Evolutionary conservation across 495 filamentous ascomycete genomes (phyloP).

Genomic region (Opeltia flavorubescens): DNA sequence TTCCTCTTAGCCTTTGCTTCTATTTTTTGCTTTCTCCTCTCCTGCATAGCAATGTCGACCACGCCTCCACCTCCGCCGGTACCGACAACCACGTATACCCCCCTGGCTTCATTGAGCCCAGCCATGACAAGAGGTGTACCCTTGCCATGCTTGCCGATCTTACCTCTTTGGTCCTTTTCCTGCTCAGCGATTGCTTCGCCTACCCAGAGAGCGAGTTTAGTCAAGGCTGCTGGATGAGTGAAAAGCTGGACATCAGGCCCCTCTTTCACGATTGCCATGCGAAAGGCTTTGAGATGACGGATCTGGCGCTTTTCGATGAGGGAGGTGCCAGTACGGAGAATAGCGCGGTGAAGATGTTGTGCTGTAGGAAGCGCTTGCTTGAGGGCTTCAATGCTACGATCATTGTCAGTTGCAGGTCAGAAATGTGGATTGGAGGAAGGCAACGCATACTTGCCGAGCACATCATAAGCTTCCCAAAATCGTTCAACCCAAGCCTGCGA

Average conservation of each 20-base stretch:
- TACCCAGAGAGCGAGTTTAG: conserved; percentile 86
- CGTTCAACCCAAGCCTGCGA: conserved; percentile 56
- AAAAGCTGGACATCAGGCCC: conserved; percentile 81
- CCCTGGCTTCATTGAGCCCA: conserved; percentile 72
- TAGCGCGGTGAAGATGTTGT: conserved; percentile 79
- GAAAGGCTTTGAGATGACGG: conserved; percentile 76
- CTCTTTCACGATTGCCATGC: conserved; percentile 91
- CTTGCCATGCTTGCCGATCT: conserved; percentile 49
- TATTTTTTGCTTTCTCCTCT: conserved; percentile 41
- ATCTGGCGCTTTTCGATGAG: conserved; percentile 90
- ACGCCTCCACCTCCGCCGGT: conserved; percentile 67
- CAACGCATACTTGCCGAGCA: conserved; percentile 49
- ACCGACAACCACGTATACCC: conserved; percentile 82
- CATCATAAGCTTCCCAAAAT: conserved; percentile 93
- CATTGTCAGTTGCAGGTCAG: conserved; percentile 20
- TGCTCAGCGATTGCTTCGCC: conserved; percentile 84
- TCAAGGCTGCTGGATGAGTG: conserved; percentile 78
- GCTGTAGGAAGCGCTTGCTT: conserved; percentile 67
- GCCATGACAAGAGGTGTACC: conserved; percentile 83
- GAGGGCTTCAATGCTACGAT: conserved; percentile 52
- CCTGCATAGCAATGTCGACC: conserved; percentile 46
- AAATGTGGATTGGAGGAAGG: conserved; percentile 22
- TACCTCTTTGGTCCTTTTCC: conserved; percentile 60
- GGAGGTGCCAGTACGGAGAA: conserved; percentile 82
- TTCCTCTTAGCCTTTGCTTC: conserved; percentile 49